These are phyloP conservation scores for Gyromitra esculenta DNA, from an alignment of 2,329 filamentous ascomycete species.

Conservation along the genomic window DNA sequence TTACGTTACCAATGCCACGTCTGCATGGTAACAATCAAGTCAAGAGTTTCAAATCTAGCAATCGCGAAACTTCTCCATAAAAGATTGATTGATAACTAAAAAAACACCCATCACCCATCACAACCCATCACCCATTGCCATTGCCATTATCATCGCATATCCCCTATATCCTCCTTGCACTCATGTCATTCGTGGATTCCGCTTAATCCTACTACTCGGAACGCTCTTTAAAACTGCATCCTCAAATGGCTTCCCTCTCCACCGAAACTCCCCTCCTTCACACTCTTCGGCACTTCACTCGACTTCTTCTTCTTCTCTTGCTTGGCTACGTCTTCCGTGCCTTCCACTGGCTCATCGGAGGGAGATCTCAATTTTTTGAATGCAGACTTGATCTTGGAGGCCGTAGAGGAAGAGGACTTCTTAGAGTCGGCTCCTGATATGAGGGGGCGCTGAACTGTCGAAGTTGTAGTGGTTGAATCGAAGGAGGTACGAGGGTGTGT, in stretches of 20 bases:
- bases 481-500: constrained; percentile 28
- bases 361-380: constrained; percentile 26
- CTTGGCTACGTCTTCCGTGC: background rate
- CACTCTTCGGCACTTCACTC: constrained; percentile 5
- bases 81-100: background rate
- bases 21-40: background rate
- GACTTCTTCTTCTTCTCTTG: constrained; percentile 3
- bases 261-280: constrained; percentile 33
- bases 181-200: no score
- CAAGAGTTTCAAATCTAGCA: background rate
- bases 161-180: background rate
- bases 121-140: constrained; percentile 11
- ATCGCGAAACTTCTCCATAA: background rate
- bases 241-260: constrained; percentile 44
- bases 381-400: constrained; percentile 24
- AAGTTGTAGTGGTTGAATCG: constrained; percentile 29
- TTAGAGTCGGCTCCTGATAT: background rate
- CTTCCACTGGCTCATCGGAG: background rate
- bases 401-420: constrained; percentile 15
- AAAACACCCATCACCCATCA: constrained; percentile 6
- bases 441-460: constrained; percentile 5
- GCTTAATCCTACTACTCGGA: no score
- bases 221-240: constrained; percentile 37
- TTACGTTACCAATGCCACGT: background rate
- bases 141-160: background rate